Evolutionary conservation across 2,329 filamentous ascomycete genomes (phyloP), one percentile per base, ranked within the genome.

Genomic region (Beauveria pseudobassiana): DNA sequence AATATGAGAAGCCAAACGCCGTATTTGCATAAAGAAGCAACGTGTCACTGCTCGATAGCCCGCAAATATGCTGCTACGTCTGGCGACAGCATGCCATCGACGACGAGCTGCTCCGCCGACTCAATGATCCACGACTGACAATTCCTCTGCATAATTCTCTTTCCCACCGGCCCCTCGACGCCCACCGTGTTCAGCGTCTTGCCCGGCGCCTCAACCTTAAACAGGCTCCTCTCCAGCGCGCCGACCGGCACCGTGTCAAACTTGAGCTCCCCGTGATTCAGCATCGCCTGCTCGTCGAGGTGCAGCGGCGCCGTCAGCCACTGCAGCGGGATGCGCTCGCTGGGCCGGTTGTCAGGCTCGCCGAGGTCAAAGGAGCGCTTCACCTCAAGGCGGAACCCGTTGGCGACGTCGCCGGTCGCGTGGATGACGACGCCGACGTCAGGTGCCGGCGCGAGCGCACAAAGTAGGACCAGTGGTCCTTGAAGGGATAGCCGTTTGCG

Each of bases 101-200:
- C 45, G 10, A 69, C 66, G 26, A 74, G 68, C 58, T 71, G 66
- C 4, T 70, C 64, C 0, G 71, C 70, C 5, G 71, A 70, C 60
- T 74, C 71, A 6, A 74, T 66, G 55, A 73, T 70, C 73, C 72
- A 75, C 12, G 71, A 73, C 65, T 75, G 71, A 54, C 72, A 75
- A 48, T 75, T 65, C 38, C 66, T 69, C 48, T 72, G 71, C n/a
- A 40, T 63, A 45, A 74, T 57, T 61, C 63, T 72, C 42, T 52
- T 64, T 16, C 65, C 59, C n/a, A 56, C n/a, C 6, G 7, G 1
- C 1, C 12, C 18, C 54, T 46, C 61, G 16, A 58, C 46, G 4
- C 16, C 48, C 5, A 61, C 59, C 0, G 64, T 43, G 30, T 65
- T 65, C 42, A 68, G 49, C 5, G 61, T 56, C 57, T 66, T 66